A percentile compares a stretch with the other conserved stretches of the same genome.
These are phyloP conservation scores for Phaeophleospora eucalypticola DNA, from an alignment of 2,329 filamentous ascomycete species.

Conservation along the genomic window DNA sequence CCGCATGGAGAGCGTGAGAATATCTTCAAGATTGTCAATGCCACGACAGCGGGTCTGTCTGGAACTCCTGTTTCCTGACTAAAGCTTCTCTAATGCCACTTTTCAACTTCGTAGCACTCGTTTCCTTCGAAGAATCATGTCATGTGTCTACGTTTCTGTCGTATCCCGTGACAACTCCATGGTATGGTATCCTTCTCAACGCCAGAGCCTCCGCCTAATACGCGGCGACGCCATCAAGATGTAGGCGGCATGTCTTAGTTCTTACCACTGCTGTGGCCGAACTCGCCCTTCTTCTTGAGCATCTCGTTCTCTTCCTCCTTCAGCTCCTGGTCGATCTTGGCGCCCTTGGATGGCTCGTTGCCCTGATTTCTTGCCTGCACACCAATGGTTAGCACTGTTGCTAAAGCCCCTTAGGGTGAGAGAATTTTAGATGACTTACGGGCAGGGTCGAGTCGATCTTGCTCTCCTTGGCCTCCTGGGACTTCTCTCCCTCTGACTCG, in stretches of 20 bases:
- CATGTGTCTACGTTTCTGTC: not conserved
- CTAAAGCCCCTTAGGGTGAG: not conserved
- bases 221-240: too few relatives aligned
- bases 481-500: conserved; percentile 37
- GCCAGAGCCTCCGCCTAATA: too few relatives aligned
- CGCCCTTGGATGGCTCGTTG: conserved; percentile 69
- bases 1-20: not conserved
- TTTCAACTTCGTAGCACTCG: not conserved
- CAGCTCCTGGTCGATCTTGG: conserved; percentile 66
- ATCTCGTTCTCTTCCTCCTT: conserved; percentile 64
- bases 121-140: not conserved
- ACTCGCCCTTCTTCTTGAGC: conserved; percentile 57
- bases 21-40: not conserved
- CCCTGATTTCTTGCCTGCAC: conserved; percentile 60
- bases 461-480: conserved; percentile 34
- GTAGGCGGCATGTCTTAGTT: not conserved
- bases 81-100: not conserved
- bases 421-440: conserved; percentile 26
- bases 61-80: not conserved
- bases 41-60: not conserved
- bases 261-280: conserved; percentile 25
- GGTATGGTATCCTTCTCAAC: not conserved
- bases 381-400: conserved; percentile 3
- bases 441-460: conserved; percentile 59
- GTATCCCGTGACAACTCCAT: not conserved